These are phyloP conservation scores for Ascoidea rubescens DNA, from an alignment of 805 yeast species.

Conservation along the genomic window DNA sequence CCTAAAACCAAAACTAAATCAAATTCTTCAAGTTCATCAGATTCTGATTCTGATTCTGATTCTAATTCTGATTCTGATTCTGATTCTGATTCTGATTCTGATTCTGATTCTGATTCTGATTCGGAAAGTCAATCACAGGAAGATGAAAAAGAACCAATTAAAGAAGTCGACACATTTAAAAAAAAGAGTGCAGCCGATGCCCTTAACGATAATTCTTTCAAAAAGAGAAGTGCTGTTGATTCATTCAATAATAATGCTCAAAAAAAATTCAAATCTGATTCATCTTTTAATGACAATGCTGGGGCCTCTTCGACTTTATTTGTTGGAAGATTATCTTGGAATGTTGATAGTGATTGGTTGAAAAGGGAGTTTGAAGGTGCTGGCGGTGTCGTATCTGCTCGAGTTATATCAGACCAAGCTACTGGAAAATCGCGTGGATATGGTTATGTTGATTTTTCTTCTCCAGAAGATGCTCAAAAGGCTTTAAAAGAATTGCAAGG, in stretches of 20 bases:
- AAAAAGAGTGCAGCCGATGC: neutral
- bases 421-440: conserved; percentile 92
- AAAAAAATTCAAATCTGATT: conserved; percentile 16
- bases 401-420: conserved; percentile 88
- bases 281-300: conserved; percentile 41
- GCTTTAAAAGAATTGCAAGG: conserved; percentile 82
- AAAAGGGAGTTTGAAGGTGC: conserved; percentile 66
- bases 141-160: conserved; percentile 17
- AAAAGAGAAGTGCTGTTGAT: neutral
- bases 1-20: no score
- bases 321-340: conserved; percentile 97
- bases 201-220: conserved; percentile 17
- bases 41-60: conserved; percentile 7
- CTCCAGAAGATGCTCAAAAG: conserved; percentile 65
- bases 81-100: conserved; percentile 14
- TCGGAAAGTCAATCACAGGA: conserved; percentile 11
- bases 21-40: conserved; percentile 6
- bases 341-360: conserved; percentile 91
- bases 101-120: conserved; percentile 14
- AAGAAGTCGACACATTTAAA: conserved; percentile 19
- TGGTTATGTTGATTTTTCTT: conserved; percentile 91
- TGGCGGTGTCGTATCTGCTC: conserved; percentile 78
- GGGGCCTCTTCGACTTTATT: conserved; percentile 50
- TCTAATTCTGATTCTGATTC: conserved; percentile 13
- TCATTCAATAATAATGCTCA: conserved; percentile 22